Percentiles rank a stretch among this genome's conserved stretches.
These are phyloP conservation scores for Fusarium acutatum DNA, from an alignment of 2,329 filamentous ascomycete species.

Conservation along the genomic window DNA sequence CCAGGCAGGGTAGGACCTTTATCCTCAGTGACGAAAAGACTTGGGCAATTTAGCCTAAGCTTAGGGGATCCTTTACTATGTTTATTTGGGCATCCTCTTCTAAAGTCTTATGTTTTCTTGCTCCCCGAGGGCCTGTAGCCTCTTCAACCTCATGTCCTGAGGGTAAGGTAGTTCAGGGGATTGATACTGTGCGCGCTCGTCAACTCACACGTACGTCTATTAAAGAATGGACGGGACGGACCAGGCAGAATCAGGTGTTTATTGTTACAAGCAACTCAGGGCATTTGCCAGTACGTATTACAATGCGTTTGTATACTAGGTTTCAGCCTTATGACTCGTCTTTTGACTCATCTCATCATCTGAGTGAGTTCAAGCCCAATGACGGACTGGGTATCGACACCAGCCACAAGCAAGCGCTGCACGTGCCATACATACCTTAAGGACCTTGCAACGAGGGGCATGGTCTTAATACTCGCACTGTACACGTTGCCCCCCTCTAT, in stretches of 20 bases:
- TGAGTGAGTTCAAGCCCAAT: neutral
- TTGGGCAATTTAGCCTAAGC: neutral
- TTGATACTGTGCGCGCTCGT: constrained; percentile 2
- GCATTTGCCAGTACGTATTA: neutral
- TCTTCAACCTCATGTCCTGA: neutral
- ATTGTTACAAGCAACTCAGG: too few species aligned
- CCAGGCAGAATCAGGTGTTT: constrained; percentile 2
- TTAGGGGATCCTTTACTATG: neutral
- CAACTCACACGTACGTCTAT: neutral
- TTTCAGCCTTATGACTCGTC: neutral
- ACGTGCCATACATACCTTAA: constrained; percentile 19
- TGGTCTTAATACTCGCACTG: constrained; percentile 26
- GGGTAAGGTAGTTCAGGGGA: constrained; percentile 23
- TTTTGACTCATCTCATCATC: neutral
- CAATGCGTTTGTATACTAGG: neutral
- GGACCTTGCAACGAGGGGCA: constrained; percentile 11
- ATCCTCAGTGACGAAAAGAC: neutral
- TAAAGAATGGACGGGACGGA: neutral
- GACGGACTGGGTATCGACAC: constrained; percentile 11
- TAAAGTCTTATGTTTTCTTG: neutral
- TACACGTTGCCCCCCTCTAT: constrained; percentile 32
- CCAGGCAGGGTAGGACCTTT: neutral
- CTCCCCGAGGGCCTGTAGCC: neutral
- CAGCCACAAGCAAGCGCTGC: constrained; percentile 18
- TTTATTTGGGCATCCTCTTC: neutral